Percentiles rank a stretch among this genome's conserved stretches.
Conservation (phyloP, 768 basidiomycete genomes). For the Thelephora aurantiotincta region DNA sequence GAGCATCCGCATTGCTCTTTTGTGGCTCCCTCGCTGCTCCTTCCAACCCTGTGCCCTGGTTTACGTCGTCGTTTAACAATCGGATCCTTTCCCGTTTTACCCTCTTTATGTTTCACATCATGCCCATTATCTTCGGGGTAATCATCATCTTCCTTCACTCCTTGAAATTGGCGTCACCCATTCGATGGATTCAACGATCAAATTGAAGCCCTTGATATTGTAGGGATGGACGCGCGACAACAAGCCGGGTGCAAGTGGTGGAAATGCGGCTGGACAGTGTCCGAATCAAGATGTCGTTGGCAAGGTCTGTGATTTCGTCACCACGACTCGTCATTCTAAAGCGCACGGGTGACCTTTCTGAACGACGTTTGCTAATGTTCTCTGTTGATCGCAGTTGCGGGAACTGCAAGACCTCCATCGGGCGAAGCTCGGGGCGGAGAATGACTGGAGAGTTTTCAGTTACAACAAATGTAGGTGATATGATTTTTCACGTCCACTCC, state of each 20-base stretch:
- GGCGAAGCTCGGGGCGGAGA: slow-evolving; percentile 41
- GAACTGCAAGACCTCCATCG: slow-evolving; percentile 55
- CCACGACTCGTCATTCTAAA: neutral
- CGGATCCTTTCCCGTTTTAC: too few species aligned
- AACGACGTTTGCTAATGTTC: neutral
- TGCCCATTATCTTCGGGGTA: too few species aligned
- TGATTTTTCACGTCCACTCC: neutral
- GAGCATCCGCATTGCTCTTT: too few species aligned
- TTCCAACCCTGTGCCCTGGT: too few species aligned
- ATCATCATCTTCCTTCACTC: too few species aligned
- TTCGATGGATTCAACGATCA: neutral
- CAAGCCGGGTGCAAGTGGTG: slow-evolving; percentile 16
- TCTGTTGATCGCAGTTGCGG: slow-evolving; percentile 30
- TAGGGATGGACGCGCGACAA: slow-evolving; percentile 61
- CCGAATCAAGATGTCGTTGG: slow-evolving; percentile 64
- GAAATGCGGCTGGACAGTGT: slow-evolving; percentile 18
- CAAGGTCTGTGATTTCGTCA: slow-evolving; percentile 29
- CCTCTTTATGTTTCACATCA: too few species aligned
- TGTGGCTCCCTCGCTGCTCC: too few species aligned
- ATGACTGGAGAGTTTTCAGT: slow-evolving; percentile 51
- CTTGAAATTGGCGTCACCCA: neutral
- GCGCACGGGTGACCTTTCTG: neutral
- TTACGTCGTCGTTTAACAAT: too few species aligned
- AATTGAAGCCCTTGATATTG: slow-evolving; percentile 4
- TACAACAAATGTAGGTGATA: slow-evolving; percentile 47